Base-by-base conservation (phyloP, 1,139 yeast species). In the Saccharomyces hybrid region DNA sequence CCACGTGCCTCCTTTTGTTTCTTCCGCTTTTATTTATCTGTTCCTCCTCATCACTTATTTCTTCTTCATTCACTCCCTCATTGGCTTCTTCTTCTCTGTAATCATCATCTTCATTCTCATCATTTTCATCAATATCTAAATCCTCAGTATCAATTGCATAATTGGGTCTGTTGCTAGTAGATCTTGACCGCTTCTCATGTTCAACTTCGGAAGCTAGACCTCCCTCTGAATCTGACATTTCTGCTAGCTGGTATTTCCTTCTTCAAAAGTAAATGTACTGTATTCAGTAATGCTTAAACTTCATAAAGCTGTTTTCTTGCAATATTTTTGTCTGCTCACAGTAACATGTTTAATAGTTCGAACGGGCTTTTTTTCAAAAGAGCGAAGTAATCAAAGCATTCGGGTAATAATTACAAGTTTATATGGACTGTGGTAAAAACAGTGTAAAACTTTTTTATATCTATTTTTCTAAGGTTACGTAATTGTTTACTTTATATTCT, bases 81-180 rank as follows among this genome's bases (percentile, higher is more conserved):
- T 50, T 58, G 14, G 52, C 62, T 11, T 63, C 70, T 34, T 54
- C 69, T 30, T 58, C 64, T 30, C 62, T 65, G 2, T 61, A 67
- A 44, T 61, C 64, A 27, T 61, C 64, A 41, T 66, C 68, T 38
- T 60, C 66, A 25, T 57, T 63, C 47, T 58, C 59, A 4, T 60
- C 66, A 26, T 59, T 63, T 11, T 63, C 69, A 47, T 58, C 61
- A 13, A 62, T 58, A 51, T 67, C 69, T 26, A 63, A 48, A 14
- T 64, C 72, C 47, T 66, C 67, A 13, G 62, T 56, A 48, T 66
- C 71, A 31, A 63, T 59, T 16, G 59, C 56, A 49, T 68, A 67
- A 50, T 62, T 56, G 6, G 65, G 63, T 41, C 63, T 64, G 7
- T 56, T 55, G 28, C 62, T 58, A n/a, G 53, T 55, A 3, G 64